Evolutionary conservation across 108 stramenopile genomes (phyloP), one percentile per base, ranked within the genome.

Genomic region (Nitzschia sp.): DNA sequence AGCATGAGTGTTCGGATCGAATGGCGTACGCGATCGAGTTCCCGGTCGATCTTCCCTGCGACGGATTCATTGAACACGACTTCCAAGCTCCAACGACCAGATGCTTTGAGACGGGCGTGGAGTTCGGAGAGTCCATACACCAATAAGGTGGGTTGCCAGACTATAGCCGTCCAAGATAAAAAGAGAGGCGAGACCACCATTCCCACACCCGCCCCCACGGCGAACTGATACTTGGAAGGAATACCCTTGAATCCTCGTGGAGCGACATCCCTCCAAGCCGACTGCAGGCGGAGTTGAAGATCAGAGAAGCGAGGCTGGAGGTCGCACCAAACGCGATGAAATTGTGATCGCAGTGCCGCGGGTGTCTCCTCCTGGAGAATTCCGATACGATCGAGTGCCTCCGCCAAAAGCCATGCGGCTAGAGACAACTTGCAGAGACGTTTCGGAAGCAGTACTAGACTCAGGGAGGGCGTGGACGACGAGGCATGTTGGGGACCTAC

Each of bases 11-110:
- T n/a, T n/a, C n/a, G n/a, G 84, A 91, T 57, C 69, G 87, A 26
- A 57, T 93, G 21, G 52, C 90, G 31, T 60, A 76, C 16, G 77
- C 80, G 46, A 63, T 88, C 11, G 53, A 83, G 27, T 59, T 44
- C 35, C 72, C 87, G 17, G 55, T 93, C 36, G 89, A 90, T 93
- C 66, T 28, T 45, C 0, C 62, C 82, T 45, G 87, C 84, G 0
- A 60, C 89, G 31, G 63, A 79, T 30, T 73, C 80, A 31, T 93
- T 90, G 50, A 73, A 75, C 15, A 41, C 38, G 13, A 11, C 11
- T 41, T 41, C 38, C 38, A 41, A 41, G 13, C 13, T 41, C 38
- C 38, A 41, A 41, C 38, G 25, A 16, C 60, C 60, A 5, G 13
- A 2, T 8, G 15, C 3, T 8, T 44, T 35, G 36, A 16, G 19